These are phyloP conservation scores for Trypanosoma congolense DNA, from an alignment of 208 protist genomes.

Conservation along the genomic window DNA sequence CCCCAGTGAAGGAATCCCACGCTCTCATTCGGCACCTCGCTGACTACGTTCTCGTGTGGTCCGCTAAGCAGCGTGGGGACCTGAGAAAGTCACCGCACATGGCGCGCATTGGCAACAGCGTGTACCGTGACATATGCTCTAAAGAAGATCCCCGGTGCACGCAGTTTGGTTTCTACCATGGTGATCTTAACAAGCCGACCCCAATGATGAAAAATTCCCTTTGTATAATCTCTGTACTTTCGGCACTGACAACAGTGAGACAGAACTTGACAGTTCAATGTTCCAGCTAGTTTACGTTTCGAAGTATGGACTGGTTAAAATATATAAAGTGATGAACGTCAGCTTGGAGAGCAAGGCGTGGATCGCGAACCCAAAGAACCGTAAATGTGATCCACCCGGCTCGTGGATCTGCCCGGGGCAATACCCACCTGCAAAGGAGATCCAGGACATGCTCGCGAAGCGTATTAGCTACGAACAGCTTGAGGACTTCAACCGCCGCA, in stretches of 20 bases:
- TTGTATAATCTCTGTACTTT: constrained; percentile 54
- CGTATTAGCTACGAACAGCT: constrained; percentile 46
- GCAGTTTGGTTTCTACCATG: constrained; percentile 36
- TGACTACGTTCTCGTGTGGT: constrained; percentile 94
- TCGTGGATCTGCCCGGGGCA: constrained; percentile 67
- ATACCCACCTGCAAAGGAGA: constrained; percentile 68
- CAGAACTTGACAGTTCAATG: constrained; percentile 14
- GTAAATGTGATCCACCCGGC: constrained; percentile 46
- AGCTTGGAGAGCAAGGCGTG: constrained; percentile 56
- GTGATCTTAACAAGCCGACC: constrained; percentile 25
- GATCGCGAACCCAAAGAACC: constrained; percentile 48
- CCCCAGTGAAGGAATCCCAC: constrained; percentile 87
- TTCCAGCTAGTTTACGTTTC: constrained; percentile 92
- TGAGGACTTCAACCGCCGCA: constrained; percentile 45
- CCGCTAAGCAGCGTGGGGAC: constrained; percentile 35
- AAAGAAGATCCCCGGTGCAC: constrained; percentile 52
- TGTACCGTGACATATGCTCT: constrained; percentile 71
- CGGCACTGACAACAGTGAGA: background rate
- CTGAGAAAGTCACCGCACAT: constrained; percentile 58
- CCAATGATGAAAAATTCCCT: constrained; percentile 48
- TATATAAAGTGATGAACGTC: constrained; percentile 94
- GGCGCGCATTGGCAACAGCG: constrained; percentile 67
- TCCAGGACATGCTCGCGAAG: constrained; percentile 56
- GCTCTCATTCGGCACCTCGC: constrained; percentile 91
- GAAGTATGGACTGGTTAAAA: constrained; percentile 94